Evolutionary conservation across 192 early-diverging fungal species (phyloP).

Genomic region (Pilobolus umbonatus): DNA sequence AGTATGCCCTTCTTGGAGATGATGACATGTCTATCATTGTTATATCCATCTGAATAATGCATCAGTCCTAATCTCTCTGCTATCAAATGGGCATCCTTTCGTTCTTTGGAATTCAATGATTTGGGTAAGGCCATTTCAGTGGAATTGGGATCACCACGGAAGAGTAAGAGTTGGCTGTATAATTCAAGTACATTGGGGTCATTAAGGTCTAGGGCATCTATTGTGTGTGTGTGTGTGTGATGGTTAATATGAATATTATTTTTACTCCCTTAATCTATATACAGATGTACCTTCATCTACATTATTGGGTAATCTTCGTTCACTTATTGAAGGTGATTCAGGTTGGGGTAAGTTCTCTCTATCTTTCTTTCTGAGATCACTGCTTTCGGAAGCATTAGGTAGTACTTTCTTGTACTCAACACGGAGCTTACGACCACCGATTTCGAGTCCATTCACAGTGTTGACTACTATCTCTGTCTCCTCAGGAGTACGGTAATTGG

Average conservation of each 20-base stretch:
- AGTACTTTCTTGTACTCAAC: constrained; percentile 80
- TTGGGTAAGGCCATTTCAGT: constrained; percentile 65
- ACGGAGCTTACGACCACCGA: constrained; percentile 67
- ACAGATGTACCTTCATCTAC: background rate
- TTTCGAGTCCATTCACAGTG: constrained; percentile 64
- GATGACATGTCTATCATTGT: constrained; percentile 39
- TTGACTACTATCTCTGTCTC: constrained; percentile 67
- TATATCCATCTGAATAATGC: constrained; percentile 47
- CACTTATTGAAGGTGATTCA: background rate
- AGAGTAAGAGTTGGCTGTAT: constrained; percentile 67
- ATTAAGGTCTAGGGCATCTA: constrained; percentile 56
- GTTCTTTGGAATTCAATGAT: constrained; percentile 52
- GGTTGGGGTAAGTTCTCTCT: constrained; percentile 38
- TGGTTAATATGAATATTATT: background rate
- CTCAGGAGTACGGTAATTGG: constrained; percentile 73
- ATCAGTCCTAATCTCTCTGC: constrained; percentile 63
- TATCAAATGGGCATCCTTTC: constrained; percentile 61
- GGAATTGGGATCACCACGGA: constrained; percentile 61
- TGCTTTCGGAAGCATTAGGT: constrained; percentile 36
- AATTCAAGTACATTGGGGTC: constrained; percentile 64
- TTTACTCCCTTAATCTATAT: background rate
- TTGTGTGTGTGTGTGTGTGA: background rate
- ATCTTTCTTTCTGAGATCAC: constrained; percentile 41
- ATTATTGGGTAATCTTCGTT: background rate
- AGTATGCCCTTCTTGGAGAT: constrained; percentile 35